These are phyloP conservation scores for Triticum monococcum DNA, from an alignment of 176 grass and related monocot species.

Conservation along the genomic window DNA sequence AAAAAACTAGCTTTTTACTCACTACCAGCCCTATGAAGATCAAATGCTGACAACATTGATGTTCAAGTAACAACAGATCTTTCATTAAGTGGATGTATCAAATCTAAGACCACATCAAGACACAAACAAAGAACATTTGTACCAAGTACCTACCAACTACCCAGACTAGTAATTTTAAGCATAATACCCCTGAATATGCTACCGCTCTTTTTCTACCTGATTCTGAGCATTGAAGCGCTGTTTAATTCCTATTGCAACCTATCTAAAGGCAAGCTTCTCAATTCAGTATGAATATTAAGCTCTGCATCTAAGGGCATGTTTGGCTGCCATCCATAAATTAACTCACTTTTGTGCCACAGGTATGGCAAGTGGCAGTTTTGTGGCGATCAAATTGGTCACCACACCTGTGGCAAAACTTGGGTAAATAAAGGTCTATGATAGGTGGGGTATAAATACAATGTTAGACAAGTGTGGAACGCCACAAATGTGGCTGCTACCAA, in stretches of 20 bases:
- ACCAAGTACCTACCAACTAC: background rate
- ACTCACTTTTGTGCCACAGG: too few species aligned
- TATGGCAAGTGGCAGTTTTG: background rate
- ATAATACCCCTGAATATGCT: background rate
- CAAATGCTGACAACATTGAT: background rate
- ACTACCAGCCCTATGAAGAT: background rate
- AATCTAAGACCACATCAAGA: background rate
- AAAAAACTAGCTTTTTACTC: background rate
- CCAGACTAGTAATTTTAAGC: background rate
- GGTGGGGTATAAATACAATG: background rate
- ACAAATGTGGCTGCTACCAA: background rate
- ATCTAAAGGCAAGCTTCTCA: background rate
- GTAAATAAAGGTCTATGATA: background rate
- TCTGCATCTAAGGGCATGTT: background rate
- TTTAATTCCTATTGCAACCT: background rate
- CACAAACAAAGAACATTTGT: background rate
- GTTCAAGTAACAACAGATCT: conserved; percentile 1
- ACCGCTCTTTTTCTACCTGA: background rate
- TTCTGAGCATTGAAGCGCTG: background rate
- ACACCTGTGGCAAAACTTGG: background rate
- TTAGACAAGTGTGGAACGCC: background rate
- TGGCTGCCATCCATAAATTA: background rate
- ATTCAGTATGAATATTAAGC: background rate
- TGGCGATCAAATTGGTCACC: background rate
- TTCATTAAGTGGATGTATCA: background rate